Conservation (phyloP, 345 rosid genomes). For the Erucastrum elatum region DNA sequence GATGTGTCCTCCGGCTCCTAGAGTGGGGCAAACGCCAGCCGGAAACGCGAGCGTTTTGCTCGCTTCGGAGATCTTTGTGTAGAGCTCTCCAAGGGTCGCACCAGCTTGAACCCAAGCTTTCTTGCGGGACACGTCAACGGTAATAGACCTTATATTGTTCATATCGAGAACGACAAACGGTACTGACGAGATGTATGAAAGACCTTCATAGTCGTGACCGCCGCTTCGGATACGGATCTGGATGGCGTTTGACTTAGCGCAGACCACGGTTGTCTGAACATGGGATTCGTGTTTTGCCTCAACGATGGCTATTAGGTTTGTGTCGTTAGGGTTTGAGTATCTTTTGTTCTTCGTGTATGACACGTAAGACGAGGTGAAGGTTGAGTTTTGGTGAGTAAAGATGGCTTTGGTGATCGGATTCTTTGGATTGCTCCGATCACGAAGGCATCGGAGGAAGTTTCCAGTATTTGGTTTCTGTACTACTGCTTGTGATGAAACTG, state of each 20-base stretch:
- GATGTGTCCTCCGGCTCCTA: constrained; percentile 55
- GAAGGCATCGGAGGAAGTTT: constrained; percentile 26
- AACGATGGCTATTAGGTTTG: constrained; percentile 33
- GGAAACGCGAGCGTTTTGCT: constrained; percentile 51
- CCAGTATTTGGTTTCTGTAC: not conserved
- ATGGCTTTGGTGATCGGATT: constrained; percentile 21
- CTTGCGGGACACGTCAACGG: constrained; percentile 36
- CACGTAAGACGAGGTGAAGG: constrained; percentile 21
- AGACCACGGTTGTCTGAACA: constrained; percentile 41
- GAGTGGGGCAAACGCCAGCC: constrained; percentile 45
- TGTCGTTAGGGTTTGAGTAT: constrained; percentile 19
- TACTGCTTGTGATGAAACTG: constrained; percentile 2
- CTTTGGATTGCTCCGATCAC: not conserved
- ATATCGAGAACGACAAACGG: constrained; percentile 48
- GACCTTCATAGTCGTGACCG: constrained; percentile 43
- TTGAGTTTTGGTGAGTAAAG: constrained; percentile 12
- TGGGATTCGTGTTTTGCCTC: constrained; percentile 39
- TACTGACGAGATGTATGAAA: constrained; percentile 25
- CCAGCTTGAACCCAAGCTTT: constrained; percentile 60
- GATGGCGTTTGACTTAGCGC: constrained; percentile 25
- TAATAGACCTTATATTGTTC: constrained; percentile 44
- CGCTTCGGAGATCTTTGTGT: constrained; percentile 45
- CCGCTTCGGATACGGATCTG: constrained; percentile 41
- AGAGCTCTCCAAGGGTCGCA: constrained; percentile 56
- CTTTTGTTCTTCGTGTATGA: constrained; percentile 34